Evolutionary conservation across 495 filamentous ascomycete species (phyloP).

Genomic region (Hypoxylon intermedium): DNA sequence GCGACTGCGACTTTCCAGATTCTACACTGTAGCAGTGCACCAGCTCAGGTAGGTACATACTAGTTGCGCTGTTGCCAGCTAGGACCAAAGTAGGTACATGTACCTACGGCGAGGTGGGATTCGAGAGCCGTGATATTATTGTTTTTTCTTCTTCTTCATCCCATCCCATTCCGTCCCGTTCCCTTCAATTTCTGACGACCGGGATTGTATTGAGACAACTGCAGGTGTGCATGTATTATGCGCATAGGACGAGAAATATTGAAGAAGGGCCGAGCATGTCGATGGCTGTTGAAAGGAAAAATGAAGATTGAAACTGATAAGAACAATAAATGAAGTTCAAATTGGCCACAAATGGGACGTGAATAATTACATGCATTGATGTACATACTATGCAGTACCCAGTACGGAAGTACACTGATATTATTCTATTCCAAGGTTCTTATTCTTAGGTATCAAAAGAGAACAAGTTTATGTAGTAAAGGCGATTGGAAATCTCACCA

Average conservation of each 20-base stretch:
- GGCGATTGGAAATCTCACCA: too few species aligned
- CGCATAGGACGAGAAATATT: slow-evolving; percentile 23
- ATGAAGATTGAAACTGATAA: slow-evolving; percentile 28
- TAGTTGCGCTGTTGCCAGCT: slow-evolving; percentile 7
- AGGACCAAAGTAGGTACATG: slow-evolving; percentile 5
- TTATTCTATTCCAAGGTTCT: too few species aligned
- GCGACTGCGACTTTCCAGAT: slow-evolving; percentile 32
- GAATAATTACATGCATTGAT: too few species aligned
- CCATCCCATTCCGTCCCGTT: too few species aligned
- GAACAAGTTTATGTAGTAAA: too few species aligned
- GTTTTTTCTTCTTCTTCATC: too few species aligned
- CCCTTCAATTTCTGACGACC: slow-evolving; percentile 17
- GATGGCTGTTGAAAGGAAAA: slow-evolving; percentile 12
- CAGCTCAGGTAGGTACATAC: too few species aligned
- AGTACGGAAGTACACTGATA: too few species aligned
- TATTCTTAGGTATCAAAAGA: too few species aligned
- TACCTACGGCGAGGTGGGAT: neutral
- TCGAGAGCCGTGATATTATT: slow-evolving; percentile 4
- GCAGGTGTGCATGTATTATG: slow-evolving; percentile 30
- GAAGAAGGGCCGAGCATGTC: slow-evolving; percentile 36
- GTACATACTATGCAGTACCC: too few species aligned
- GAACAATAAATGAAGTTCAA: slow-evolving; percentile 2
- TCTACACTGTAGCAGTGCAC: slow-evolving; percentile 17
- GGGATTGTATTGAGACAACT: slow-evolving; percentile 26
- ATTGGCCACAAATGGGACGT: too few species aligned